Base-by-base conservation (phyloP, 2,329 filamentous ascomycete species). In the Arthrobotrys entomopaga region DNA sequence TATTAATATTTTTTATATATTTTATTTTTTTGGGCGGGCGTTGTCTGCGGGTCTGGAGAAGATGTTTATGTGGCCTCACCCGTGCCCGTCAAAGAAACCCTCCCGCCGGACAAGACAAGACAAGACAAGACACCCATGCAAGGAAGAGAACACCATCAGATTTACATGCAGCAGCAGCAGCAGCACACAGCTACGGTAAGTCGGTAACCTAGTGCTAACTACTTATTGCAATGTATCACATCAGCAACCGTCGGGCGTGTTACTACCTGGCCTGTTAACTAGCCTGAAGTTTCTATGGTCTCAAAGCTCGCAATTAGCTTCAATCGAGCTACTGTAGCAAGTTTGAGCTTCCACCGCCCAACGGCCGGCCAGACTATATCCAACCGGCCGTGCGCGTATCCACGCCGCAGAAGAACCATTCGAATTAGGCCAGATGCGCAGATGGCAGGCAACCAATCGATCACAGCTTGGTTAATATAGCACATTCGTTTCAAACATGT, bases 41-140 rank as follows among this genome's bases (percentile, higher is more conserved):
- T 29, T 19, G 24, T 48, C 40, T 20, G 40, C 56, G 57, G 40
- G 40, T 24, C 56, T 49, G 60, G 69, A 73, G 69, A 73, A 73
- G 60, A 54, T 49, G 67, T 72, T 65, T 72, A 72, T 72, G 53
- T 72, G 67, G 65, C 65, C 67, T 65, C 67, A 65, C 67, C 65
- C 19, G 50, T 53, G 57, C 59, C 54, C 40, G 20, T 22, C 10
- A 53, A 53, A 34, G 52, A 38, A 43, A 59, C 56, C 65, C 46
- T 53, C 42, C 48, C 65, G 24, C 65, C 15, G 52, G 38, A 20
- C 52, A 22, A n/a, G n/a, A n/a, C 46, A 50, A 6, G 20, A n/a
- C 11, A 16, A n/a, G 19, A 22, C 46, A 7, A 46, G 42, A 46
- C 42, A 46, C 42, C 57, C 29, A 34, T 34, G 29, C 29, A 34